Base-by-base conservation (phyloP, 345 rosid genomes). In the Lenwebbia sp. region DNA sequence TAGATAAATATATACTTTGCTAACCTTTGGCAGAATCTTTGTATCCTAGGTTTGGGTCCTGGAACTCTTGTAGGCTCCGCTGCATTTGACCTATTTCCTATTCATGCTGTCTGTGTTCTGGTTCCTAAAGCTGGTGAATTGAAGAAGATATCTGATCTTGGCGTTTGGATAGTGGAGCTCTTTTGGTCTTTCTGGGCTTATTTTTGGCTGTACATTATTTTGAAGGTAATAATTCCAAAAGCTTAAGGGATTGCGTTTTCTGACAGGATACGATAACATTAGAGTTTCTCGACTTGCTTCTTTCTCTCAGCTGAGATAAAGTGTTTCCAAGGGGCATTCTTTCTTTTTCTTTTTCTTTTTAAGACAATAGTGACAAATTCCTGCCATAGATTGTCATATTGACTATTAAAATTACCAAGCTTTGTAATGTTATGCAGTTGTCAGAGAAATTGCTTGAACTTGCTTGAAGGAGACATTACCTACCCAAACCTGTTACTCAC, bases 131-230 rank as follows among this genome's bases (percentile, higher is more conserved):
- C 97, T 84, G 99, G 98, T 88, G 98, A 95, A 89, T 76, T 95
- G 90, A 97, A 97, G 86, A 97, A 97, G 90, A 97, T 97, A 89
- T 92, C 98, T n/a, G 99, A 97, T 86, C 76, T 95, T 17, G 98
- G 99, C 28, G 98, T 97, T 86, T 97, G 99, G 99, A 89, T 95
- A 25, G 98, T 95, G 86, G 98, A 95, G 93, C 95, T 97, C 49
- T 92, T 95, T 86, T 97, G 99, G 99, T 97, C 99, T 83, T 95
- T 97, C 85, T 97, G 98, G 98, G 98, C 99, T 85, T 97, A 97
- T 89, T 87, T 94, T 82, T 95, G 99, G 99, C 92, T 97, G 26
- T 97, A 95, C 92, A 97, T 97, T 84, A 97, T 97, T 88, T 90
- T 95, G 58, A 94, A 95, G 99, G 98, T 94, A 92, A 76, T 25